Conservation (phyloP, 306 rosid genomes). For the Trifolium dubium region DNA sequence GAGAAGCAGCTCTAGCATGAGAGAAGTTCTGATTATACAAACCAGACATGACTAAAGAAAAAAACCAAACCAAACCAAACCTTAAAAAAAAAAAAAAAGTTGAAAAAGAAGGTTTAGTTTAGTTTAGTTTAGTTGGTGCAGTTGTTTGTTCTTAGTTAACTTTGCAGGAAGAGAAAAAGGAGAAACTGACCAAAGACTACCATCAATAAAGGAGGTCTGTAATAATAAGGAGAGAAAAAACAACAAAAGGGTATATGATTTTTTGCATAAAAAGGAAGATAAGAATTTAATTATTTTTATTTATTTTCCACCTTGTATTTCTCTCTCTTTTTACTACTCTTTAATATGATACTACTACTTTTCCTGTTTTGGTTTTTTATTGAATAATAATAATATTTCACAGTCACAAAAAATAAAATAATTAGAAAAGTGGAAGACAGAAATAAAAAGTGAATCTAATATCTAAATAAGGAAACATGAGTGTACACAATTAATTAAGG, state of each 20-base stretch:
- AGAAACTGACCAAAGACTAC: conserved; percentile 57
- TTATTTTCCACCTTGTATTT: conserved; percentile 33
- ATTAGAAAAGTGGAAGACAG: conserved; percentile 37
- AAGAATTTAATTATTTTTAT: conserved; percentile 46
- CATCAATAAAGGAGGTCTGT: conserved; percentile 61
- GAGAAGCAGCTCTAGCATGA: conserved; percentile 96
- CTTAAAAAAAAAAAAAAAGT: neutral
- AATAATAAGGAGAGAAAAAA: conserved; percentile 44
- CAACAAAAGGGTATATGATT: conserved; percentile 47
- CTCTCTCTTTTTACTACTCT: neutral
- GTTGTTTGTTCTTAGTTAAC: conserved; percentile 22
- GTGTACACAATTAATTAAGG: conserved; percentile 43
- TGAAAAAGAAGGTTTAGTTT: conserved; percentile 56
- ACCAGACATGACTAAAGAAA: conserved; percentile 78
- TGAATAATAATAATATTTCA: neutral
- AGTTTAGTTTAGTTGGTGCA: conserved; percentile 41
- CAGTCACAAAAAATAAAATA: neutral
- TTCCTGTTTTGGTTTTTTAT: neutral
- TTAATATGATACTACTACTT: neutral
- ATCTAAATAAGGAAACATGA: conserved; percentile 37
- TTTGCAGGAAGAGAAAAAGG: conserved; percentile 68
- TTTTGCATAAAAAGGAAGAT: conserved; percentile 51
- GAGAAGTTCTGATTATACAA: conserved; percentile 93
- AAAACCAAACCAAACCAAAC: neutral
- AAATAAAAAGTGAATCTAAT: conserved; percentile 40